Evolutionary conservation across 2,329 filamentous ascomycete genomes (phyloP), one percentile per base, ranked within the genome.

Genomic region (Aspergillus tamarii): DNA sequence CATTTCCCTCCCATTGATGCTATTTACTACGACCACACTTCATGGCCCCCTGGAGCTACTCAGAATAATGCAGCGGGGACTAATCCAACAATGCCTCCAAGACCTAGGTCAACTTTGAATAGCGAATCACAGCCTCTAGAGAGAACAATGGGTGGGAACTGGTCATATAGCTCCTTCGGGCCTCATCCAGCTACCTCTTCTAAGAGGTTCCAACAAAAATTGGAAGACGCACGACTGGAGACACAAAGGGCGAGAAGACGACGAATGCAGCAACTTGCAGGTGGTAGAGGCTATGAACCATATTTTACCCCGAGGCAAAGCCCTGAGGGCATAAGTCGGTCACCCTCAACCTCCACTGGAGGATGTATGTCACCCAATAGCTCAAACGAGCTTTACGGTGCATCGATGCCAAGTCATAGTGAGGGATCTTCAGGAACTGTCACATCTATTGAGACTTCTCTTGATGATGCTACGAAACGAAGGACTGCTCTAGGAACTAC

Each of bases 181-280:
- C 34, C 56, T 14, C 57, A 52, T 41, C 14, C 32, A n/a, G 32
- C 16, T n/a, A 64, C 63, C 26, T 62, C 69, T 16, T 64, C 68
- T 28, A 62, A 34, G 36, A 62, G 21, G 12, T 34, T 66, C n/a
- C 59, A 63, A 52, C 63, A 61, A 36, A 70, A 57, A 52, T 34
- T 69, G 28, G 57, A 64, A 28, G 57, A 61, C 23, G 66, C 61
- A n/a, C 66, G 58, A 57, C 60, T 61, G 34, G 68, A 70, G 26
- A 59, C 55, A 43, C 43, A 48, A 34, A 52, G 36, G 39, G 4
- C 52, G 10, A 14, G 14, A 19, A 55, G 19, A 39, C 32, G 14
- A 32, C 16, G 41, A 26, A 30, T 39, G 28, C 52, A 55, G 52
- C 32, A 21, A 19, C 10, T 19, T 32, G 9, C 48, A 12, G 10